Evolutionary conservation across 2,329 filamentous ascomycete genomes (phyloP), one percentile per base, ranked within the genome.

Genomic region (Neopestalotiopsis sp.): DNA sequence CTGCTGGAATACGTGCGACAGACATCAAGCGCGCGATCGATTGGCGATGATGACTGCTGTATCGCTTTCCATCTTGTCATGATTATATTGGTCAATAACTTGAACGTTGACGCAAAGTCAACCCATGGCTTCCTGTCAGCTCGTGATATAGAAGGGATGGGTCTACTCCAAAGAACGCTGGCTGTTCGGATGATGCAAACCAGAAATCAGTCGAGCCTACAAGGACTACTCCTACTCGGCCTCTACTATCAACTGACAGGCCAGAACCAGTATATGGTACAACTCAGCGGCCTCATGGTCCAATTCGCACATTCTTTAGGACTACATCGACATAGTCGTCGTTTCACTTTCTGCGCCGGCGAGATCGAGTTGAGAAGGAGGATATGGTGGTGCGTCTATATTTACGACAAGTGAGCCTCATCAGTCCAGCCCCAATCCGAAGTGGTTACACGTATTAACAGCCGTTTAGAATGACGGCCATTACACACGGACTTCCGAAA

Each of bases 371-470:
- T 67, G 5, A 38, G 66, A 14, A 62, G 49, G 49, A 49, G 66
- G 28, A 13, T 57, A 6, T 67, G 66, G 66, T 63, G 66, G 66
- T 67, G 40, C 57, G 38, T 67, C n/a, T 67, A 63, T 17, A 38
- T 34, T 3, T 28, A 49, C 14, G 66, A 67, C 40, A 67, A 63
- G 66, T 67, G 14, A 38, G 58, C 24, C 5, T 17, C 20, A 14
- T 13, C 1, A 42, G 12, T 40, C 34, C 17, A n/a, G 5, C 10
- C 9, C 14, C 12, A 9, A 38, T n/a, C 30, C 17, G 6, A 32
- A n/a, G 9, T 13, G 5, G 5, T n/a, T 40, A 40, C 12, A 30
- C 40, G 32, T 49, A 65, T 32, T 17, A 57, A 40, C n/a, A 28
- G 12, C 3, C 28, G 32, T 20, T 14, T 14, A 67, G 66, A 20